These are phyloP conservation scores for Xylaria sp. DNA, from an alignment of 2,329 filamentous ascomycete species.

Conservation along the genomic window DNA sequence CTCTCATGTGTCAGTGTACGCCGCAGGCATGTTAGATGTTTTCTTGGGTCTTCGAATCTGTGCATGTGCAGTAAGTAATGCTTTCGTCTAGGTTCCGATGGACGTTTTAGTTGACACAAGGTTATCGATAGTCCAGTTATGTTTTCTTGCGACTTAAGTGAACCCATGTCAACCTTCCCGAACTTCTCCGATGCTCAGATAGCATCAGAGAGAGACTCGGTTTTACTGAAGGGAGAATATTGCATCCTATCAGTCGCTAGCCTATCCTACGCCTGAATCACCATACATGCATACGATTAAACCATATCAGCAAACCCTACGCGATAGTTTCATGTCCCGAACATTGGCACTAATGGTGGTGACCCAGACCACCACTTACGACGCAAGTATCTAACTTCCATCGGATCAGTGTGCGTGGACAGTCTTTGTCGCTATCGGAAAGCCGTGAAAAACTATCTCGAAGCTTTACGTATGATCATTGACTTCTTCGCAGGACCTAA, in stretches of 20 bases:
- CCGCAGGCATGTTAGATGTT: not conserved
- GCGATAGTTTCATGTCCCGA: not conserved
- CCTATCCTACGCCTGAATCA: not conserved
- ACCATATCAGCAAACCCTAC: not conserved
- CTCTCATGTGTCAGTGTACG: too few species aligned
- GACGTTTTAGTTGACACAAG: not conserved
- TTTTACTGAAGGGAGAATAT: not conserved
- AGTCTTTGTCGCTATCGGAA: not conserved
- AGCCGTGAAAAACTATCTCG: not conserved
- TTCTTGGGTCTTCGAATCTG: constrained; percentile 22
- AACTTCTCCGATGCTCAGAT: not conserved
- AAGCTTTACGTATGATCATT: not conserved
- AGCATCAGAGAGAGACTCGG: not conserved
- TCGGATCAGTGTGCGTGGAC: not conserved
- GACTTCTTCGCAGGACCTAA: not conserved
- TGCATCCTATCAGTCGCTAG: not conserved
- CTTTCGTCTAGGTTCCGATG: not conserved
- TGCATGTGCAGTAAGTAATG: not conserved
- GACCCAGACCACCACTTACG: not conserved
- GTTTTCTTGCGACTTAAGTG: not conserved
- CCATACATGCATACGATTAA: not conserved
- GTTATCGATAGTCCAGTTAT: not conserved
- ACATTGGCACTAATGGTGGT: not conserved
- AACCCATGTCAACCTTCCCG: not conserved
- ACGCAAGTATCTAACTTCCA: not conserved